Conservation (phyloP, 306 rosid species). For the Cercis canadensis region DNA sequence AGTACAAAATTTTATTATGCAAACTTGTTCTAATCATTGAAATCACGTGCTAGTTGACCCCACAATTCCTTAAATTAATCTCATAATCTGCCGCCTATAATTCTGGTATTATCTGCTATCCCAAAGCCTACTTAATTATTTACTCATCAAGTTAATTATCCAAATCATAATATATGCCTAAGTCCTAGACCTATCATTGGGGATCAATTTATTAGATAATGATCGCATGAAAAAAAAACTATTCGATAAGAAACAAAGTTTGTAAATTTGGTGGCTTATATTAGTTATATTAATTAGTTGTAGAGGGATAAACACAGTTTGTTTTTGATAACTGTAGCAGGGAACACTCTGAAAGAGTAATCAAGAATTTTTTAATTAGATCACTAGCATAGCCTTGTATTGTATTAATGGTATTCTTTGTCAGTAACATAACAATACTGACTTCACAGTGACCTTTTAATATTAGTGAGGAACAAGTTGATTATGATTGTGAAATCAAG, state of each 20-base stretch:
- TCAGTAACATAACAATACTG: slow-evolving; percentile 8
- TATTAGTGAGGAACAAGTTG: slow-evolving; percentile 29
- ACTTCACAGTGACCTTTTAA: background rate
- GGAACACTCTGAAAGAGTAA: no score
- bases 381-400: slow-evolving; percentile 4
- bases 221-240: no score
- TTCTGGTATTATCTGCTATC: slow-evolving; percentile 9
- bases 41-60: slow-evolving; percentile 43
- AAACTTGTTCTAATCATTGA: slow-evolving; percentile 42
- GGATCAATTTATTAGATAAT: no score
- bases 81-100: slow-evolving; percentile 13
- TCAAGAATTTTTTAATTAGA: slow-evolving; percentile 6
- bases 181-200: background rate
- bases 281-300: no score
- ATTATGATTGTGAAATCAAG: slow-evolving; percentile 16
- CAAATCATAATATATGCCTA: slow-evolving; percentile 4
- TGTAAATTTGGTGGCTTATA: background rate
- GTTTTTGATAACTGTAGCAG: no score
- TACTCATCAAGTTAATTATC: no score
- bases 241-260: no score
- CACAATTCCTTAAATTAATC: slow-evolving; percentile 16
- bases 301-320: no score
- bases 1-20: background rate
- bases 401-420: background rate
- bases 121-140: slow-evolving; percentile 4